Percentiles rank a stretch among this genome's conserved stretches.
Evolutionary conservation across 768 basidiomycete species (phyloP).

Genomic region (Crassisporium funariophilum): DNA sequence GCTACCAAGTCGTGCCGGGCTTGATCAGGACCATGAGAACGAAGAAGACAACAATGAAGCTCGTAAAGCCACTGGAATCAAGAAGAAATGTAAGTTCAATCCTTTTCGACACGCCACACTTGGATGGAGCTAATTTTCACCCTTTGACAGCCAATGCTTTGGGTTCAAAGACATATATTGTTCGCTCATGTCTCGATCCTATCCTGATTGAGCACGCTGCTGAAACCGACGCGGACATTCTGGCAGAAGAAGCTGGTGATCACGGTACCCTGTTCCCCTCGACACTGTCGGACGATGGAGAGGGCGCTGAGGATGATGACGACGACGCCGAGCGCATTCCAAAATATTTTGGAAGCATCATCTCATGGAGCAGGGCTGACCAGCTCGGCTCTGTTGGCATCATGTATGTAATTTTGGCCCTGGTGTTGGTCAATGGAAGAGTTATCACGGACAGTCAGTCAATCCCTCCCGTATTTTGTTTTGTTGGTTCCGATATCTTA

Average conservation of each 20-base stretch:
- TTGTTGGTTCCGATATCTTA: conserved; percentile 1
- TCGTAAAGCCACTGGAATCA: conserved; percentile 54
- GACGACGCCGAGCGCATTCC: conserved; percentile 42
- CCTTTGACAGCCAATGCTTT: conserved; percentile 50
- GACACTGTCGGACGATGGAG: conserved; percentile 28
- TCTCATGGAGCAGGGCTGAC: conserved; percentile 72
- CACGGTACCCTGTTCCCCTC: conserved; percentile 36
- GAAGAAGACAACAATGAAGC: conserved; percentile 51
- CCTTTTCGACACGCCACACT: not conserved
- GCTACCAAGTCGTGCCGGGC: conserved; percentile 61
- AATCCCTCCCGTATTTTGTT: not conserved
- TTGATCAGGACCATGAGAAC: conserved; percentile 47
- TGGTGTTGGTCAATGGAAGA: conserved; percentile 82
- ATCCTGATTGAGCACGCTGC: conserved; percentile 64
- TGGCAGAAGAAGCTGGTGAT: conserved; percentile 48
- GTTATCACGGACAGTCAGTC: conserved; percentile 73
- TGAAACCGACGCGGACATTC: conserved; percentile 53
- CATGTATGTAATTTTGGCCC: conserved; percentile 76
- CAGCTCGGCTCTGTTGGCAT: conserved; percentile 73
- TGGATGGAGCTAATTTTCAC: not conserved
- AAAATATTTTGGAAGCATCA: conserved; percentile 63
- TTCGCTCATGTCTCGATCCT: conserved; percentile 73
- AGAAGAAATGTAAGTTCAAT: conserved; percentile 60
- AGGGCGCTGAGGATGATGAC: conserved; percentile 37
- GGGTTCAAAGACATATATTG: conserved; percentile 80